Conservation (phyloP, 306 rosid species). For the Castanea crenata region DNA sequence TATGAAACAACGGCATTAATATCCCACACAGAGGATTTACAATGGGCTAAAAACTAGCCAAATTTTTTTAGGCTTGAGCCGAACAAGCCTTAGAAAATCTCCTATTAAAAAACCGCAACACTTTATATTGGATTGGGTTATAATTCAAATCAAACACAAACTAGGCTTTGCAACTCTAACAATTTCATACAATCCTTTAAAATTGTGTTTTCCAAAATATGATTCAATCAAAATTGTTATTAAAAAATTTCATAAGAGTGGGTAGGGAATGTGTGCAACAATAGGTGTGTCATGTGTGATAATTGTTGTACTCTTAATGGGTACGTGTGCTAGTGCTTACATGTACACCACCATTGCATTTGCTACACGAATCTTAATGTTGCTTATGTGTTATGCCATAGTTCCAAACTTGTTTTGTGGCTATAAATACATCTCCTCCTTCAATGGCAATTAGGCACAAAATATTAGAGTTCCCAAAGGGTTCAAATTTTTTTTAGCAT, state of each 20-base stretch:
- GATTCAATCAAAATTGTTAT: too few relatives aligned
- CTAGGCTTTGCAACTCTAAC: fast-evolving
- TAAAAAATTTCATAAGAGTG: too few relatives aligned
- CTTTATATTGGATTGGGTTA: fast-evolving
- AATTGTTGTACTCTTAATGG: slow-evolving; percentile 11
- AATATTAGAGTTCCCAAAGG: background rate
- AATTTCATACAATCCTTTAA: background rate
- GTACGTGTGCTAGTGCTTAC: slow-evolving; percentile 36
- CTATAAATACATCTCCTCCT: slow-evolving; percentile 3
- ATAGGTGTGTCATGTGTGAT: too few relatives aligned
- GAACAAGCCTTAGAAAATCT: too few relatives aligned
- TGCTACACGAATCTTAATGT: slow-evolving; percentile 24
- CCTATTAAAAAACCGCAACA: fast-evolving
- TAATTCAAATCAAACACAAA: too few relatives aligned
- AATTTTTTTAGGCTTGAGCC: fast-evolving
- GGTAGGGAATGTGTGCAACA: background rate
- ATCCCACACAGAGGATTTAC: fast-evolving
- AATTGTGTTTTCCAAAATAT: background rate
- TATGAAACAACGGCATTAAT: fast-evolving
- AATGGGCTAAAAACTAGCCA: too few relatives aligned
- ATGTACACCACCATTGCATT: slow-evolving; percentile 37
- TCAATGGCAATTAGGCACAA: slow-evolving; percentile 73
- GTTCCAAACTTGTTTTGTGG: slow-evolving; percentile 24
- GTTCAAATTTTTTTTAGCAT: slow-evolving; percentile 19
- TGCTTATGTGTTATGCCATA: background rate